These are phyloP conservation scores for Phytophthora sansomeana DNA, from an alignment of 352 stramenopile species.

Conservation along the genomic window DNA sequence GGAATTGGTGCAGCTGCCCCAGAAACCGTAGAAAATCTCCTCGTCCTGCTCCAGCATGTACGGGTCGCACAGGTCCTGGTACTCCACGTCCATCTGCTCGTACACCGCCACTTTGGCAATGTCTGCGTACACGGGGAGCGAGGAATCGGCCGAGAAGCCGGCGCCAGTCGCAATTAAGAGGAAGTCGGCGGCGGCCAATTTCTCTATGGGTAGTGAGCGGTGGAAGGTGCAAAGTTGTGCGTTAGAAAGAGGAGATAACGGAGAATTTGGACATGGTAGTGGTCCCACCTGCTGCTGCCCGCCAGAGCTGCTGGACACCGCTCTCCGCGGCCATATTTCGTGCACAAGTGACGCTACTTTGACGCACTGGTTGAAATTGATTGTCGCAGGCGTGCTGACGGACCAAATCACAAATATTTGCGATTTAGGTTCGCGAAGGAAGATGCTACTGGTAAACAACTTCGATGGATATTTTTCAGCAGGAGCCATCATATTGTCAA, in stretches of 20 bases:
- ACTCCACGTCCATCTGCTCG: conserved; percentile 78
- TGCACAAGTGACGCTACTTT: not conserved
- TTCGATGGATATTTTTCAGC: too few relatives aligned
- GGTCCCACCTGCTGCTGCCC: conserved; percentile 43
- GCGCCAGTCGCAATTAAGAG: conserved; percentile 89
- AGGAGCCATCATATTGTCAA: too few relatives aligned
- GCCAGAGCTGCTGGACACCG: conserved; percentile 26
- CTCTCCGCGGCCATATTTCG: conserved; percentile 7
- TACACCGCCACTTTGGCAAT: conserved; percentile 89
- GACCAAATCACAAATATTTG: too few relatives aligned
- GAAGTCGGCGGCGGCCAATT: conserved; percentile 81
- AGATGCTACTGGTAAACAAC: too few relatives aligned
- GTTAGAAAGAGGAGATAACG: not conserved
- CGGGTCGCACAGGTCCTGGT: conserved; percentile 91
- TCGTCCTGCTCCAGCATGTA: conserved; percentile 84
- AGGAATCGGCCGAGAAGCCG: conserved; percentile 92
- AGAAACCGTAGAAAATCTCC: conserved; percentile 93
- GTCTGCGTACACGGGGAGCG: conserved; percentile 90
- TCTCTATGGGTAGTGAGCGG: conserved; percentile 42
- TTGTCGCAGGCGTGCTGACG: not conserved
- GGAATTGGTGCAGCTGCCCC: conserved; percentile 88
- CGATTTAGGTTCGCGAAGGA: too few relatives aligned
- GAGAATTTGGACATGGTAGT: not conserved
- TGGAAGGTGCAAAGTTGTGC: not conserved
- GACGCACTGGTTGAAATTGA: conserved; percentile 1